These are phyloP conservation scores for Zizania palustris DNA, from an alignment of 202 grass and related monocot species.

Conservation along the genomic window DNA sequence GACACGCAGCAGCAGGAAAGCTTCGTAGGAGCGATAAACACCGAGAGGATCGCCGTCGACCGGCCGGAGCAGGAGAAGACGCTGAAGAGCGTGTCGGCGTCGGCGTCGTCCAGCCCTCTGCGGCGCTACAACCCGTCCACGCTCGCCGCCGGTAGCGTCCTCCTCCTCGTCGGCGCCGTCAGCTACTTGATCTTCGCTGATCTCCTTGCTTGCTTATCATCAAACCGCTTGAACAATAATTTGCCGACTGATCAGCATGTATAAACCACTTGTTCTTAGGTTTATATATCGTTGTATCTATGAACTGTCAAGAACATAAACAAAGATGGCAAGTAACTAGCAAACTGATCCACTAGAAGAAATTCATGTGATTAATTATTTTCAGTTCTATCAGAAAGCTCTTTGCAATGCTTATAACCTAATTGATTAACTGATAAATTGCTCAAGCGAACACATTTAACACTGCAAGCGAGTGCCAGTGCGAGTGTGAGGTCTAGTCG, in stretches of 20 bases:
- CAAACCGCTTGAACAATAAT: slow-evolving; percentile 12
- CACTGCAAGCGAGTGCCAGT: neutral
- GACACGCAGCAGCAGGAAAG: neutral
- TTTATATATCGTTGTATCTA: neutral
- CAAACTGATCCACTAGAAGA: neutral
- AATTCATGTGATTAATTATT: neutral
- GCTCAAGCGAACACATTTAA: neutral
- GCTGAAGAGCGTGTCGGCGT: slow-evolving; percentile 19
- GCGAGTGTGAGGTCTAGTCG: slow-evolving; percentile 49
- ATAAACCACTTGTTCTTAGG: slow-evolving; percentile 5
- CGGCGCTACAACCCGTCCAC: slow-evolving; percentile 58
- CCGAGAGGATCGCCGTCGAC: neutral
- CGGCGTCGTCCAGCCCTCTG: slow-evolving; percentile 28
- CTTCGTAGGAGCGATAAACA: neutral
- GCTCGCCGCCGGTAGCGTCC: slow-evolving; percentile 55
- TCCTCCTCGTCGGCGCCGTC: slow-evolving; percentile 56
- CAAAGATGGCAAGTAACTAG: too few species aligned
- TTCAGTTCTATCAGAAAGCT: neutral
- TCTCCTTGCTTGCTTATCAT: slow-evolving; percentile 1
- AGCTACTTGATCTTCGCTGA: slow-evolving; percentile 51
- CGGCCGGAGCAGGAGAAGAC: slow-evolving; percentile 59
- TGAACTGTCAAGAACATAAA: neutral
- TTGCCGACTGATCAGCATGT: neutral
- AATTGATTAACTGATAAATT: neutral
- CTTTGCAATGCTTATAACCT: neutral